A percentile compares a stretch with the other conserved stretches of the same genome.
These are phyloP conservation scores for Phellinidium pouzarii DNA, from an alignment of 1,284 basidiomycete genomes.

Conservation along the genomic window DNA sequence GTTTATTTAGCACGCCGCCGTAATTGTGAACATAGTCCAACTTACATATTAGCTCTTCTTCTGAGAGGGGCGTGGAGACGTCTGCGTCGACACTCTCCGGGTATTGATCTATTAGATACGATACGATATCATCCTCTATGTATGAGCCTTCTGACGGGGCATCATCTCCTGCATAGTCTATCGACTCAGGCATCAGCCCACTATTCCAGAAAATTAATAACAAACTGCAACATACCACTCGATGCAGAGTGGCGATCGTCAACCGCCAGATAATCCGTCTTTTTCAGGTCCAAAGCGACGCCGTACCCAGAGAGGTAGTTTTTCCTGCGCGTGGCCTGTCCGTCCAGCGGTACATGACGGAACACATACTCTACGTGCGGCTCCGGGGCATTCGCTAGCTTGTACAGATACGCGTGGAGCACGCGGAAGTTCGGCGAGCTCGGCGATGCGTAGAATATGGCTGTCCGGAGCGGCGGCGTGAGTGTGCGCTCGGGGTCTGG, in stretches of 20 bases:
- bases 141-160: slow-evolving; percentile 25
- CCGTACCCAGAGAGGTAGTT: slow-evolving; percentile 82
- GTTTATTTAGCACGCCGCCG: background rate
- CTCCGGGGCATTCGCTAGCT: slow-evolving; percentile 37
- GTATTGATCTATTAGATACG: slow-evolving; percentile 47
- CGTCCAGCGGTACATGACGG: slow-evolving; percentile 51
- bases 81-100: slow-evolving; percentile 48
- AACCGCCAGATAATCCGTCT: slow-evolving; percentile 92
- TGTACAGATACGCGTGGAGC: slow-evolving; percentile 58
- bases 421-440: slow-evolving; percentile 54
- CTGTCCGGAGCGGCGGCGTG: slow-evolving; percentile 45
- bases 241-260: slow-evolving; percentile 62
- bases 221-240: slow-evolving; percentile 20
- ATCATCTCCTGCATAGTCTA: slow-evolving; percentile 20
- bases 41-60: slow-evolving; percentile 54
- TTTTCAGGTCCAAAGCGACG: slow-evolving; percentile 89
- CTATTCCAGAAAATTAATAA: background rate
- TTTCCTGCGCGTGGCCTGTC: slow-evolving; percentile 20
- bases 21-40: background rate
- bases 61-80: slow-evolving; percentile 50
- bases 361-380: slow-evolving; percentile 67
- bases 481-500: slow-evolving; percentile 37
- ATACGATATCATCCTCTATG: slow-evolving; percentile 35
- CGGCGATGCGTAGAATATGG: slow-evolving; percentile 68
- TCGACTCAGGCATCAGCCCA: slow-evolving; percentile 10